These are phyloP conservation scores for Leccinum griseonigrum DNA, from an alignment of 1,284 basidiomycete genomes.

Conservation along the genomic window DNA sequence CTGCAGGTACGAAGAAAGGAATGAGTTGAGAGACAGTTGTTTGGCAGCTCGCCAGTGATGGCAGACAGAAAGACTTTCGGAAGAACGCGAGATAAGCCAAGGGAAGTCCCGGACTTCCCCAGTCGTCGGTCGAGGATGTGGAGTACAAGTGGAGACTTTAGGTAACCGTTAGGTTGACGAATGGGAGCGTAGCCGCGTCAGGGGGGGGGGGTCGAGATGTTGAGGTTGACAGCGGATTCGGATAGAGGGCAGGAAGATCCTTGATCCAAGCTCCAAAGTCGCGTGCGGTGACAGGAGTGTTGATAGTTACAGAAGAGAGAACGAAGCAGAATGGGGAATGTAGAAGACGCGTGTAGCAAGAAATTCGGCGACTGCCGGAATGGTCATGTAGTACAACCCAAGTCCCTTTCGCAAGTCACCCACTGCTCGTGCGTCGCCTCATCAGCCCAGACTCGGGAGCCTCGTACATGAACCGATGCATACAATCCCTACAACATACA, in stretches of 20 bases:
- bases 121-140: constrained; percentile 94
- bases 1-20: constrained; percentile 90
- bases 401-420: no score
- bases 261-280: constrained; percentile 89
- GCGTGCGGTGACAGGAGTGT: constrained; percentile 68
- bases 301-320: constrained; percentile 35
- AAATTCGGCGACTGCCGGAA: constrained; percentile 77
- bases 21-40: constrained; percentile 87
- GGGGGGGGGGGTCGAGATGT: constrained; percentile 68
- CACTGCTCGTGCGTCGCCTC: neutral
- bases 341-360: constrained; percentile 87
- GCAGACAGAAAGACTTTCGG: constrained; percentile 95
- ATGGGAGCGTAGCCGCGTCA: constrained; percentile 72
- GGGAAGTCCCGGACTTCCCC: constrained; percentile 92
- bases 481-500: neutral
- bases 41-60: constrained; percentile 86
- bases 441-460: neutral
- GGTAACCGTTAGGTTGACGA: constrained; percentile 62
- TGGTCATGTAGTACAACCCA: constrained; percentile 54
- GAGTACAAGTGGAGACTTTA: constrained; percentile 93
- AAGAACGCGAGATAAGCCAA: constrained; percentile 91
- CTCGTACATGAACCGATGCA: neutral
- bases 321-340: constrained; percentile 47
- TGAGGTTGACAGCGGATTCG: constrained; percentile 73
- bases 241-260: constrained; percentile 72